These are phyloP conservation scores for Amanita thiersii DNA, from an alignment of 768 basidiomycete species.

Conservation along the genomic window DNA sequence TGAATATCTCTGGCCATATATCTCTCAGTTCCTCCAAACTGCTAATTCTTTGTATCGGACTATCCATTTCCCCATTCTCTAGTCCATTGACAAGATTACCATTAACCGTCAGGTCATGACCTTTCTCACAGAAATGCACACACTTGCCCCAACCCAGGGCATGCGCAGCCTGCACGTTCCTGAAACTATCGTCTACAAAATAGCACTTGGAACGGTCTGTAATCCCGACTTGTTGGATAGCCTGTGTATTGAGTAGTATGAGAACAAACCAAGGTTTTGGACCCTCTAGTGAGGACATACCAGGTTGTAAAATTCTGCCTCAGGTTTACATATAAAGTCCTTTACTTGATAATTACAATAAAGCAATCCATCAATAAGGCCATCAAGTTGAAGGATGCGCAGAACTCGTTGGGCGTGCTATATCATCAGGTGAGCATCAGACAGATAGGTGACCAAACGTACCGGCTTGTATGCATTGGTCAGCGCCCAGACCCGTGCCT, in stretches of 20 bases:
- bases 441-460: slow-evolving; percentile 13
- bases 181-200: slow-evolving; percentile 72
- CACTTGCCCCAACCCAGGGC: slow-evolving; percentile 64
- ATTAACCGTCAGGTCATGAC: slow-evolving; percentile 55
- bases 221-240: slow-evolving; percentile 52
- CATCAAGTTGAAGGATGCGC: slow-evolving; percentile 60
- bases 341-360: slow-evolving; percentile 69
- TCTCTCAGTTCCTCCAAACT: slow-evolving; percentile 58
- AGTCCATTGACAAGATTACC: slow-evolving; percentile 39
- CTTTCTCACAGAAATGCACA: slow-evolving; percentile 71
- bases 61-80: slow-evolving; percentile 23
- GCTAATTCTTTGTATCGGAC: slow-evolving; percentile 44
- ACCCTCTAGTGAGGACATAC: slow-evolving; percentile 22
- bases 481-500: slow-evolving; percentile 75
- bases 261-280: slow-evolving; percentile 1
- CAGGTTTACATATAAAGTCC: slow-evolving; percentile 76
- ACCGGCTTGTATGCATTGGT: slow-evolving; percentile 81
- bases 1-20: slow-evolving; percentile 75
- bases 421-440: slow-evolving; percentile 10
- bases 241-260: slow-evolving; percentile 30
- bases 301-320: slow-evolving; percentile 58
- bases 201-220: slow-evolving; percentile 63
- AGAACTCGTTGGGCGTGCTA: slow-evolving; percentile 82
- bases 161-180: slow-evolving; percentile 62
- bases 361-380: slow-evolving; percentile 68